Base-by-base conservation (phyloP, 139 green algal species). In the Closterium sp. region DNA sequence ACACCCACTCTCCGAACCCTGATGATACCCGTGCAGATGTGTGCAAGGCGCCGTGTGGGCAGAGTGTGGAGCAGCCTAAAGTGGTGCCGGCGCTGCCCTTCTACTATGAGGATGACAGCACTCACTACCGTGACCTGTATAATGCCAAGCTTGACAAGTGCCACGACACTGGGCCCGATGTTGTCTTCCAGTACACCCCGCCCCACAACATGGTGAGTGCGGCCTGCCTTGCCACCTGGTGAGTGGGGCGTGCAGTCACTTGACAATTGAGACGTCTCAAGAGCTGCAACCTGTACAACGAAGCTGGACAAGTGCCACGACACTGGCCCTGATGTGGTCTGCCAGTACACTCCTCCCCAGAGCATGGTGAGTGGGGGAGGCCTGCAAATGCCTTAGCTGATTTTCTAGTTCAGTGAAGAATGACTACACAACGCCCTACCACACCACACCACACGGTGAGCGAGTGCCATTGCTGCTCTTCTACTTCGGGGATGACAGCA, bases 311-410 rank as follows among this genome's bases (percentile, higher is more conserved):
- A 19, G 27, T 90, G 38, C 85, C 45, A 70, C 11, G 87, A 87
- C n/a, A 86, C 38, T 5, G 91, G 87, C 9, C 62, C 91, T 9
- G 91, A 93, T 27, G 91, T 93, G 30, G 88, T 93, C 1, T 93
- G 79, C 45, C n/a, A 45, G 2, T 93, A 93, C 45, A 93, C 91
- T 0, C 27, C 90, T 5, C 90, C 90, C 86, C 22, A 31, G 86
- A n/a, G 31, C 86, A 91, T 91, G 70, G 50, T 91, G 86, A 89
- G 86, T 45, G 38, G 4, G 38, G 38, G 0, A n/a, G n/a, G n/a
- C n/a, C n/a, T n/a, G n/a, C n/a, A n/a, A n/a, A n/a, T n/a, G n/a
- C n/a, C n/a, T n/a, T n/a, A 38, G 32, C 2, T 38, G 32, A 38
- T 38, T 38, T 3, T 38, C 3, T 2, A 38, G 32, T n/a, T n/a